Conservation (phyloP, 768 basidiomycete genomes). For the Suillus hirtellus region DNA sequence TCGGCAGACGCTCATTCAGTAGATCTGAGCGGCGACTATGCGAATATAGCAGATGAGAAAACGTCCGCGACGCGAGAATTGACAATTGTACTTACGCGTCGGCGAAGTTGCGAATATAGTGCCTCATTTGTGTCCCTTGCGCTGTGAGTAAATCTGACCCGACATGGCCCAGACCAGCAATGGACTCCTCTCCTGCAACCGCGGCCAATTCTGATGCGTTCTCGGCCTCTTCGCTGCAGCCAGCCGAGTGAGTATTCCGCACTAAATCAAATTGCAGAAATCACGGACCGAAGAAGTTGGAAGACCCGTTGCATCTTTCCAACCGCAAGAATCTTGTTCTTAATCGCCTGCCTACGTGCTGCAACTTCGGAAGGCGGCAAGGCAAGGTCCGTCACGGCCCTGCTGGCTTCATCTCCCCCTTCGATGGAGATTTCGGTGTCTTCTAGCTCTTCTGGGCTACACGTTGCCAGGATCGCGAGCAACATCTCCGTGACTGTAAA, state of each 20-base stretch:
- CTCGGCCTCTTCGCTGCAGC: conserved; percentile 72
- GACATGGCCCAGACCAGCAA: conserved; percentile 28
- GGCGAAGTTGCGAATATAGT: conserved; percentile 68
- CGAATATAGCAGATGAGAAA: background rate
- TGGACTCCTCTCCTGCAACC: conserved; percentile 33
- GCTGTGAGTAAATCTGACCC: conserved; percentile 62
- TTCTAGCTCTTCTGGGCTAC: conserved; percentile 90
- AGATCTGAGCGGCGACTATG: conserved; percentile 69
- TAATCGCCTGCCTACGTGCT: conserved; percentile 75
- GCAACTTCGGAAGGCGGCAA: conserved; percentile 43
- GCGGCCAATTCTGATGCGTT: conserved; percentile 65
- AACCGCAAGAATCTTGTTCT: conserved; percentile 92
- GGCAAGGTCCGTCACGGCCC: conserved; percentile 27
- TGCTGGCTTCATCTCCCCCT: conserved; percentile 39
- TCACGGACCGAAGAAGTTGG: conserved; percentile 76
- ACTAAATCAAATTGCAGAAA: conserved; percentile 6
- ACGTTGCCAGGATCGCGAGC: conserved; percentile 90
- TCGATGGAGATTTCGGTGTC: conserved; percentile 47
- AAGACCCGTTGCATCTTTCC: conserved; percentile 91
- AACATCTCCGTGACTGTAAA: conserved; percentile 92
- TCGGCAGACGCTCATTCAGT: conserved; percentile 73
- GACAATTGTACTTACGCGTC: conserved; percentile 59
- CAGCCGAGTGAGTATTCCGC: conserved; percentile 3
- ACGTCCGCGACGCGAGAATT: background rate
- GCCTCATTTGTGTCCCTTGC: conserved; percentile 57